These are phyloP conservation scores for Pisolithus marmoratus DNA, from an alignment of 768 basidiomycete species.

Conservation along the genomic window DNA sequence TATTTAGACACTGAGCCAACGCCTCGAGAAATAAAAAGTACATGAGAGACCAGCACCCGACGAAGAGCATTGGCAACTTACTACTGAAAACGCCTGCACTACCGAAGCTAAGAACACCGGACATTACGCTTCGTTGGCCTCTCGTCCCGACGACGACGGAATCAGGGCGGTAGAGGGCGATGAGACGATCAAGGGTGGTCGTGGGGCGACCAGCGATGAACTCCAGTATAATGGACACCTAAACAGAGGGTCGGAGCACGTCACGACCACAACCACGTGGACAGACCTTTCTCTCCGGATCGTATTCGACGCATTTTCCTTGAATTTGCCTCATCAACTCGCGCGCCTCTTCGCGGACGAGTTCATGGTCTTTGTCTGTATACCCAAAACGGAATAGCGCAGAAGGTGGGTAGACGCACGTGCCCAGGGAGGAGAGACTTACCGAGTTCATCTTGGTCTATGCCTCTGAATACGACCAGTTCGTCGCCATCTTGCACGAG, in stretches of 20 bases:
- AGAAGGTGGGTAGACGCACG: not conserved
- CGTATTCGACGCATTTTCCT: slow-evolving; percentile 71
- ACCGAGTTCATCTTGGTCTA: slow-evolving; percentile 85
- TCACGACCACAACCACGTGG: not conserved
- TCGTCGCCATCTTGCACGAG: slow-evolving; percentile 89
- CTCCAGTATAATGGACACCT: slow-evolving; percentile 90
- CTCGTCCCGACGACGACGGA: slow-evolving; percentile 90
- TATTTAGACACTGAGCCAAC: slow-evolving; percentile 67
- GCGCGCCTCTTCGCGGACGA: slow-evolving; percentile 80
- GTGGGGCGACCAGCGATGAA: slow-evolving; percentile 90
- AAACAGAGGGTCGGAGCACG: not conserved
- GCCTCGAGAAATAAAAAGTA: slow-evolving; percentile 16
- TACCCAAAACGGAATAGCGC: not conserved
- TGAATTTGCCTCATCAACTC: slow-evolving; percentile 77
- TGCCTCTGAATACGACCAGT: slow-evolving; percentile 84
- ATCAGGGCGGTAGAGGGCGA: slow-evolving; percentile 88
- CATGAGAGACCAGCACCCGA: not conserved
- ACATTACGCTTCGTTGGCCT: slow-evolving; percentile 55
- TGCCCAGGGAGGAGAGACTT: slow-evolving; percentile 11
- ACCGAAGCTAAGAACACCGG: slow-evolving; percentile 43
- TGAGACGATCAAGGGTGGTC: slow-evolving; percentile 85
- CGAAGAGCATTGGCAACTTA: slow-evolving; percentile 1
- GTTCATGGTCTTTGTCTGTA: slow-evolving; percentile 68
- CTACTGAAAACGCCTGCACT: slow-evolving; percentile 20
- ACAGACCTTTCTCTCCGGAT: slow-evolving; percentile 68